Evolutionary conservation across 2,329 filamentous ascomycete species (phyloP), one percentile per base, ranked within the genome.

Genomic region (Ophiostoma angusticollis): DNA sequence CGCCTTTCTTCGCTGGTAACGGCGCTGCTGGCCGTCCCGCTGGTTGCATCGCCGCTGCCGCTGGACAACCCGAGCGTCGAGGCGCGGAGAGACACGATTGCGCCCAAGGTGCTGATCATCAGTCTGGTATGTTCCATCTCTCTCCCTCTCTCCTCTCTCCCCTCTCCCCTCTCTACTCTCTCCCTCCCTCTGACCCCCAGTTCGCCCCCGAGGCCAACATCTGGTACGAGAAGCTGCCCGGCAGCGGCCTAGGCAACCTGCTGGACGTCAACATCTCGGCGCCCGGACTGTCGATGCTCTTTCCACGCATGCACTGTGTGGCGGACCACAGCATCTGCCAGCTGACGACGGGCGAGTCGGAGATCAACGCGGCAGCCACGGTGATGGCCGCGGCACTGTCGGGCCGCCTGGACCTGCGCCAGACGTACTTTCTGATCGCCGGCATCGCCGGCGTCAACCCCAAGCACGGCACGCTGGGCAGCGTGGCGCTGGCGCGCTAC

Each of bases 361-460:
- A 84, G 58, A 83, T 86, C 61, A 87, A 86, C 53, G 79, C 82
- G 0, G 82, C 82, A 0, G 59, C 70, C 6, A 77, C 77, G 0
- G 67, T 82, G 44, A 68, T 68, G 33, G 72, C 80, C 0, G 62
- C 85, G 9, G 61, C 72, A n/a, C 64, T 78, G 12, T 80, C 74
- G 0, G 54, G 62, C 2, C 52, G 60, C 9, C 84, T 86, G 54
- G 67, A 85, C 56, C 64, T 86, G 11, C 66, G 60, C 2, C 56
- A 63, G 34, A 80, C 80, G 1, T 86, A 86, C 59, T 84, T 84
- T 57, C 57, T 86, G 41, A 56, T 83, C 22, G 74, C 69, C 1
- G 82, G 81, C 3, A 85, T 87, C 45, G 80, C 75, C 2, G 81
- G 82, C n/a, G 66, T 84, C 31, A 84, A 74, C 54, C 82, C 81